phyloP scores from a whole-genome alignment of 495 filamentous ascomycete species.

The Paragyromitra xinjiangensis region DNA sequence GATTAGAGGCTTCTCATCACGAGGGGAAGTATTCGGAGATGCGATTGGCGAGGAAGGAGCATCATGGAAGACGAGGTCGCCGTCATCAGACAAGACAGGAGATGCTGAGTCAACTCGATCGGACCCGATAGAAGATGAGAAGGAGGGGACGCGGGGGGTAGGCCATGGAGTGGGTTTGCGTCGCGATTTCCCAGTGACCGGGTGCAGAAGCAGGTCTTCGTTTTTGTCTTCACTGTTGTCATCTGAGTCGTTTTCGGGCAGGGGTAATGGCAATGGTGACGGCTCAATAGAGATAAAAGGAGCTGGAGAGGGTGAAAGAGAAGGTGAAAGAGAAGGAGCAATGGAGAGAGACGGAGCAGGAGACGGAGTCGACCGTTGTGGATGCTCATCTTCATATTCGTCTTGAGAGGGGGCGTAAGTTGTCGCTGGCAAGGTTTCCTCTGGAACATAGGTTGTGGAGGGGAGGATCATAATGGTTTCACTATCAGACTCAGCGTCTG shows the following conservation, averaged over 20 bases:
- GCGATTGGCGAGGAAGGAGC: conserved; percentile 40
- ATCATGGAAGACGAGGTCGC: conserved; percentile 43
- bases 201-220: conserved; percentile 14
- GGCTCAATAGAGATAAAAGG: neutral
- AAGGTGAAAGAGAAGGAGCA: neutral
- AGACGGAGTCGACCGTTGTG: neutral
- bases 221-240: neutral
- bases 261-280: neutral
- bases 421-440: conserved; percentile 31
- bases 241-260: conserved; percentile 10
- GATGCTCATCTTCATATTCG: conserved; percentile 18
- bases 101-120: conserved; percentile 26
- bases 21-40: conserved; percentile 29
- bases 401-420: conserved; percentile 29
- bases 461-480: conserved; percentile 43
- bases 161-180: conserved; percentile 55
- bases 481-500: conserved; percentile 29
- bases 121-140: conserved; percentile 31
- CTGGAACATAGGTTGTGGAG: conserved; percentile 33
- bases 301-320: neutral
- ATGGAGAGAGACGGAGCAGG: neutral
- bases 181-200: conserved; percentile 24
- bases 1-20: conserved; percentile 15
- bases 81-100: conserved; percentile 38
- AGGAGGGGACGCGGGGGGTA: conserved; percentile 48